Percentiles rank a stretch among this genome's conserved stretches.
phyloP scores from a whole-genome alignment of 1,284 basidiomycete genomes.

The Ustilago tritici region DNA sequence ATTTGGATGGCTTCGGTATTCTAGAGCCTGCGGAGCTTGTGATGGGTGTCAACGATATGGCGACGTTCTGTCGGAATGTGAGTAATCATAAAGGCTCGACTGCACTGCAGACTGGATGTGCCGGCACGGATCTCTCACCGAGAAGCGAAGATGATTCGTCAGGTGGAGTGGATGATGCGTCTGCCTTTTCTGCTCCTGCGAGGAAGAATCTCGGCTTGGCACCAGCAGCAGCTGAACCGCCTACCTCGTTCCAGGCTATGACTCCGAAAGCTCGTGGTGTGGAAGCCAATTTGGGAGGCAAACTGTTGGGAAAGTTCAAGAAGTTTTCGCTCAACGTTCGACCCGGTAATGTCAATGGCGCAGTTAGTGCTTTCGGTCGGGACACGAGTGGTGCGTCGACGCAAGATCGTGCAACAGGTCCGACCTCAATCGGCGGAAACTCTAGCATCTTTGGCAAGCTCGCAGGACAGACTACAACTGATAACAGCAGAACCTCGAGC shows the following conservation, averaged over 20 bases:
- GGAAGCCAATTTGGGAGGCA: conserved; percentile 50
- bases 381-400: conserved; percentile 6
- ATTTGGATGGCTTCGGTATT: conserved; percentile 69
- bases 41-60: conserved; percentile 53
- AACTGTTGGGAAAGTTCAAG: conserved; percentile 59
- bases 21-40: conserved; percentile 66
- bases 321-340: conserved; percentile 46
- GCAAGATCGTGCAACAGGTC: not conserved
- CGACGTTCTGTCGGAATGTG: conserved; percentile 25
- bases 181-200: conserved; percentile 35
- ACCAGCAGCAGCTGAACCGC: conserved; percentile 39
- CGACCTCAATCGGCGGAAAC: not conserved
- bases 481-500: not conserved
- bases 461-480: not conserved
- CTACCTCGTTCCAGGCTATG: conserved; percentile 62
- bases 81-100: conserved; percentile 10
- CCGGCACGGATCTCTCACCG: conserved; percentile 18
- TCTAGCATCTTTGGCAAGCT: conserved; percentile 29
- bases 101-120: conserved; percentile 12
- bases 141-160: conserved; percentile 29
- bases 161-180: conserved; percentile 26
- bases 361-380: conserved; percentile 12
- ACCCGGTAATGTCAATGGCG: conserved; percentile 11
- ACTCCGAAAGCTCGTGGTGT: conserved; percentile 57
- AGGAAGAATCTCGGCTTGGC: conserved; percentile 10